Base-by-base conservation (phyloP, 768 basidiomycete genomes). In the Leccinum longicurvipes region DNA sequence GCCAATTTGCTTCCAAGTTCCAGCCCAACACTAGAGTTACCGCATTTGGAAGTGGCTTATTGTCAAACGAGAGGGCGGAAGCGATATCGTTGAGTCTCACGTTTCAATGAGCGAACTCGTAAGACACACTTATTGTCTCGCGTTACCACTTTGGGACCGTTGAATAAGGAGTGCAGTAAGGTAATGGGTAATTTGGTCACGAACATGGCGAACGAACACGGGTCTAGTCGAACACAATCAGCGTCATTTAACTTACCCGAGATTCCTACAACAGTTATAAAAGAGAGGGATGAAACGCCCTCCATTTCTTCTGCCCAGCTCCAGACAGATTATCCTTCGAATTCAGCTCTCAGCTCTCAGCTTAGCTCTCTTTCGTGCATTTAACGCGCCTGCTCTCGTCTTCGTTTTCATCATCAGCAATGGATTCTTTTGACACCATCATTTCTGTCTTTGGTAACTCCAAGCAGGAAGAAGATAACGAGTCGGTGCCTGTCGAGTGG, bases 381-480 rank as follows among this genome's bases (percentile, higher is more conserved):
- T 45, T 14, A 45, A 15, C 11, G 6, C 14, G 19, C 14, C 15
- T 15, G 3, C 15, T 45, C 23, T 21, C 23, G 23, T 17, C 19
- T 24, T 45, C 14, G 1, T 29, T 52, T 34, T 36, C 59, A 12
- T 3, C 42, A 36, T 46, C 53, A 47, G 55, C 54, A 10, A 68
- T 68, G 67, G 67, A 68, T 47, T 53, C 59, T 27, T 63, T 68
- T 51, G 59, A 4, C 51, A 47, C 54, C n/a, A 28, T 60, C 47
- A 36, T 61, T 25, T 60, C 65, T 5, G 21, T 63, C 47, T 58
- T 69, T 12, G 34, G 49, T 31, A 46, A n/a, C 44, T 34, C 55
- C 4, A 46, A 53, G 27, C 15, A 47, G 1, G 53, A 54, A 9
- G 59, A 66, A 32, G 45, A 14, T 14, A 57, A 19, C 11, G 45